Base-by-base conservation (phyloP, 495 filamentous ascomycete species). In the Xylaria palmicola region DNA sequence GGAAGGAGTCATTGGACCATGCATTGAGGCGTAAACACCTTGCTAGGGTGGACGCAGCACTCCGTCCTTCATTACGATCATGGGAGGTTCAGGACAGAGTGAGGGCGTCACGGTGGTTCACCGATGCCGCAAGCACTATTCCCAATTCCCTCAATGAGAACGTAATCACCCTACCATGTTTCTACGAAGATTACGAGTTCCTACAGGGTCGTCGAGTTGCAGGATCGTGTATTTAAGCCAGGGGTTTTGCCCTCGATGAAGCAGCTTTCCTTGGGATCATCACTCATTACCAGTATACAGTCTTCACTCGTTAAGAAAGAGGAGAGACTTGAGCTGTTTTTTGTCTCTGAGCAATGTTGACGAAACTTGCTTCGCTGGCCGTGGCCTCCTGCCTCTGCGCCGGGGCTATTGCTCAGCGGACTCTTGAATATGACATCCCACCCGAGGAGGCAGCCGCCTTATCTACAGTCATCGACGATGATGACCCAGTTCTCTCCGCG, bases 301-400 rank as follows among this genome's bases (percentile, higher is more conserved):
- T 44, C 24, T 32, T 43, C 37, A 20, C 26, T 56, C 27, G 9
- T 9, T 56, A 12, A 6, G 19, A 44, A 43, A 15, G 22, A 40
- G 22, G 6, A 56, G 5, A 22, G 20, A 26, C 44, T 43, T 20
- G 29, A 32, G 15, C 19, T 24, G 6, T 29, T 44, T 34, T 27
- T 26, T 40, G 19, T 53, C 24, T 37, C 5, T 49, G 7, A 36
- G 15, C 17, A 26, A 59, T 59, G 56, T 29, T 59, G 5, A 49
- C 44, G 13, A 59, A 49, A 32, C 45, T 48, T 43, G 34, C 43
- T 43, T 59, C 30, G 7, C 39, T 59, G 13, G 56, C 58, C 32
- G 22, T 41, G 45, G 58, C 44, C 15, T 62, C 50, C 27, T 45
- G 49, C 50, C 49, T 62, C 48, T 54, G 39, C 8, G 50, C 36